Evolutionary conservation across 495 filamentous ascomycete species (phyloP).

Genomic region (Aspergillus sclerotioniger): DNA sequence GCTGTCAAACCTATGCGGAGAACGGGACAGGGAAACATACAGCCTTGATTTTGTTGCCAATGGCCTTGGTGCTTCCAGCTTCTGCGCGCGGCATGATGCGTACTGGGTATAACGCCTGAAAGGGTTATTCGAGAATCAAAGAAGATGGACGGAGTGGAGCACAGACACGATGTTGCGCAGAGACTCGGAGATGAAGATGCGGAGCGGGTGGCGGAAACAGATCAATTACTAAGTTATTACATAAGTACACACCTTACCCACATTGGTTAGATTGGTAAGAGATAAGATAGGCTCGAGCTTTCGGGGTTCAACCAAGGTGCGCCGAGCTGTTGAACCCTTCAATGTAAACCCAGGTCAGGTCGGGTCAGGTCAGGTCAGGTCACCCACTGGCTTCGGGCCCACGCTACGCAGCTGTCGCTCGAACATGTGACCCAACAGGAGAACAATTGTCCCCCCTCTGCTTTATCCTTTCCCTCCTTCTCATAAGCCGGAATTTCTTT

Average conservation of each 20-base stretch:
- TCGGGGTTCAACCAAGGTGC: background rate
- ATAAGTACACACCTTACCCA: background rate
- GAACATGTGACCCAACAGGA: too few species aligned
- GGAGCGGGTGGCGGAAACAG: background rate
- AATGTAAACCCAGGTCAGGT: background rate
- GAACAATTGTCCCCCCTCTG: too few species aligned
- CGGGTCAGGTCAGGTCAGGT: too few species aligned
- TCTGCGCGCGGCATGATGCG: conserved; percentile 89
- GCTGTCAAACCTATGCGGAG: background rate
- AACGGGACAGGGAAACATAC: conserved; percentile 15
- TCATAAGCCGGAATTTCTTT: too few species aligned
- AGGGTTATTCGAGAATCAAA: background rate
- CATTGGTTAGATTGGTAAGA: background rate
- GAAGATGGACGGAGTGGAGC: background rate
- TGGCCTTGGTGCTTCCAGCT: conserved; percentile 78
- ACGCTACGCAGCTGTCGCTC: too few species aligned
- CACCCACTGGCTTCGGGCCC: too few species aligned
- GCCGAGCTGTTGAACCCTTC: background rate
- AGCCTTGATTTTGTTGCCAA: conserved; percentile 81
- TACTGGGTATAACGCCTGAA: background rate
- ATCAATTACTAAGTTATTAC: background rate
- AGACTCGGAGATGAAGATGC: background rate
- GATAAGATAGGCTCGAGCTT: background rate
- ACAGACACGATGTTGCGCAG: background rate
- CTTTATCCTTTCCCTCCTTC: too few species aligned